These are phyloP conservation scores for Senecio squalidus DNA, from an alignment of 140 eudicot species.

Conservation along the genomic window DNA sequence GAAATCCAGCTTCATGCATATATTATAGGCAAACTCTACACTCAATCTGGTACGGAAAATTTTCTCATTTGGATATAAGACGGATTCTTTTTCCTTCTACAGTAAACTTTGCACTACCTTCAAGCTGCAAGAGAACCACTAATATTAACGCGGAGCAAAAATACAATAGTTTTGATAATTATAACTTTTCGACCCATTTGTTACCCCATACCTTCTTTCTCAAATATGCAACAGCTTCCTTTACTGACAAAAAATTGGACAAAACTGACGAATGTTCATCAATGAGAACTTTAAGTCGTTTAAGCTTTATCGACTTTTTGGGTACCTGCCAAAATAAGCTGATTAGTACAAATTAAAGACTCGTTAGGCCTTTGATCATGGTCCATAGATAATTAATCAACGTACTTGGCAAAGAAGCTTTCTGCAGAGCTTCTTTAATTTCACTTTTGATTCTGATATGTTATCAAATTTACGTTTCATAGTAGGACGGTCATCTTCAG, in stretches of 20 bases:
- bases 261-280: constrained; percentile 52
- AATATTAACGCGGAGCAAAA: neutral
- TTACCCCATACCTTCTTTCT: constrained; percentile 48
- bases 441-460: constrained; percentile 24
- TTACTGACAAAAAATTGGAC: constrained; percentile 46
- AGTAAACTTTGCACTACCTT: constrained; percentile 59
- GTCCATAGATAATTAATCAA: neutral
- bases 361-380: neutral
- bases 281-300: constrained; percentile 62
- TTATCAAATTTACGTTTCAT: constrained; percentile 38
- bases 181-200: neutral
- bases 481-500: constrained; percentile 30
- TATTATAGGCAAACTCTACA: constrained; percentile 18
- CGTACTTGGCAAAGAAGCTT: constrained; percentile 68
- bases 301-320: constrained; percentile 66
- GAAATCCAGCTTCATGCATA: neutral
- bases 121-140: constrained; percentile 56
- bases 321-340: constrained; percentile 46
- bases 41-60: constrained; percentile 17
- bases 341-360: constrained; percentile 15
- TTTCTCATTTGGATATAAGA: constrained; percentile 36
- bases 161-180: neutral
- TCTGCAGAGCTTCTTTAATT: constrained; percentile 64
- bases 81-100: constrained; percentile 71
- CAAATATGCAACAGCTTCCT: constrained; percentile 53